Evolutionary conservation across 495 filamentous ascomycete genomes (phyloP).

Genomic region (Tuber calosporum): DNA sequence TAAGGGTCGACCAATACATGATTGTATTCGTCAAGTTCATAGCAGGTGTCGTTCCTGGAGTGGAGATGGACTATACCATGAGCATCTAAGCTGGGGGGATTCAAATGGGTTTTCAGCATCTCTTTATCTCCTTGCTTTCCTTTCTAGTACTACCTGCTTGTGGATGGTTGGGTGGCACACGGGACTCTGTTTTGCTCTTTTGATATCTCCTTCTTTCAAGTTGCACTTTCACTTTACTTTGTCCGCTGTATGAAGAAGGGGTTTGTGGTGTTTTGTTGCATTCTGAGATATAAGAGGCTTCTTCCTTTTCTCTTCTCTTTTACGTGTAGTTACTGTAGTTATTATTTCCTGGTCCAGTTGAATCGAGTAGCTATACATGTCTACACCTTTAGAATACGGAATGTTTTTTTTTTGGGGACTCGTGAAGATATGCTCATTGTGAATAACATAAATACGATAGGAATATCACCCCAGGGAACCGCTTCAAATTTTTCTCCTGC

Average conservation of each 20-base stretch:
- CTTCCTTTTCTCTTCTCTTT: conserved; percentile 24
- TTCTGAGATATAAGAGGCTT: conserved; percentile 6
- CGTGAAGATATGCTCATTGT: not conserved
- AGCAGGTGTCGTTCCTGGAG: conserved; percentile 90
- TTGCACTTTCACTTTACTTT: conserved; percentile 28
- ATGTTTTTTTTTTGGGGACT: not conserved
- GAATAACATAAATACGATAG: not conserved
- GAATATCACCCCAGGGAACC: not conserved
- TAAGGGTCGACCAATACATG: conserved; percentile 92
- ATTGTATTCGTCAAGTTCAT: conserved; percentile 99
- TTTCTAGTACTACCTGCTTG: not conserved
- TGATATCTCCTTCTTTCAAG: conserved; percentile 39
- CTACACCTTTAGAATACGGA: not conserved
- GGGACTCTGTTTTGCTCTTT: conserved; percentile 10
- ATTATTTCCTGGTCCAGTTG: not conserved
- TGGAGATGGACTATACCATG: conserved; percentile 99
- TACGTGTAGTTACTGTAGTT: conserved; percentile 20
- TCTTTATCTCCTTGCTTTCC: not conserved
- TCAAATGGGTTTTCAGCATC: conserved; percentile 20
- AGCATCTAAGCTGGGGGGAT: conserved; percentile 54
- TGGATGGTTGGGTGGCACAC: not conserved
- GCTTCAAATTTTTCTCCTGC: not conserved
- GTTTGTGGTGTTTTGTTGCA: conserved; percentile 23
- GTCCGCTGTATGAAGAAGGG: conserved; percentile 42
- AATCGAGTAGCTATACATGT: not conserved